Evolutionary conservation across 306 rosid genomes (phyloP).

Genomic region (Trifolium repens): DNA sequence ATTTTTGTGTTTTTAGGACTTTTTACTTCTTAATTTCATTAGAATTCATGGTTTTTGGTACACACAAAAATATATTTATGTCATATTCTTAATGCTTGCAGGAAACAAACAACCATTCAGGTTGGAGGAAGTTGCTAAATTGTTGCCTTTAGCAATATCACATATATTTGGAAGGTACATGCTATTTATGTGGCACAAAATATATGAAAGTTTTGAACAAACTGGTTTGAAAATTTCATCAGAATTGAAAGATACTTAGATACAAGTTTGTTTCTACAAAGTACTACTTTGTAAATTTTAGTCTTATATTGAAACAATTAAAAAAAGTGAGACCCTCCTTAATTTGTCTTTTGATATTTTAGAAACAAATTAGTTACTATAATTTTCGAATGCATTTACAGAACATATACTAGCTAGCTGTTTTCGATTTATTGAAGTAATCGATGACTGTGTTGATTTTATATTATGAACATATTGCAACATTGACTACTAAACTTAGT

Average conservation of each 20-base stretch:
- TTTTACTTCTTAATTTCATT: background rate
- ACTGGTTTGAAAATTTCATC: constrained; percentile 2
- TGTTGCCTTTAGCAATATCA: constrained; percentile 47
- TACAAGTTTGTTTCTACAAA: background rate
- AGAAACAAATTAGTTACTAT: background rate
- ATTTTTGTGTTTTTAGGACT: too few species aligned
- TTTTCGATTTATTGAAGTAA: background rate
- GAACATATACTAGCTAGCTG: background rate
- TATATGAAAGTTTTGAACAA: constrained; percentile 4
- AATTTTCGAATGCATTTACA: background rate
- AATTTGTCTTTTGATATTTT: background rate
- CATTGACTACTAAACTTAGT: background rate
- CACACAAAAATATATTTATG: constrained; percentile 16
- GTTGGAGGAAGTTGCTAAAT: constrained; percentile 51
- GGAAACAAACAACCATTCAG: constrained; percentile 41
- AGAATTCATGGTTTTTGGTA: constrained; percentile 3
- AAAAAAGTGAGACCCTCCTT: background rate
- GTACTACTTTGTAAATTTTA: background rate
- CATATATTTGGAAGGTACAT: background rate
- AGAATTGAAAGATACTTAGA: background rate
- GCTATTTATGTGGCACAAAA: background rate
- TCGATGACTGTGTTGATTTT: background rate
- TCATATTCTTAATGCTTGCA: constrained; percentile 38
- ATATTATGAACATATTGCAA: background rate
- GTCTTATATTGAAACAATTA: background rate